Evolutionary conservation across 305 asterid species (phyloP).

Genomic region (Nicotiana rustica): DNA sequence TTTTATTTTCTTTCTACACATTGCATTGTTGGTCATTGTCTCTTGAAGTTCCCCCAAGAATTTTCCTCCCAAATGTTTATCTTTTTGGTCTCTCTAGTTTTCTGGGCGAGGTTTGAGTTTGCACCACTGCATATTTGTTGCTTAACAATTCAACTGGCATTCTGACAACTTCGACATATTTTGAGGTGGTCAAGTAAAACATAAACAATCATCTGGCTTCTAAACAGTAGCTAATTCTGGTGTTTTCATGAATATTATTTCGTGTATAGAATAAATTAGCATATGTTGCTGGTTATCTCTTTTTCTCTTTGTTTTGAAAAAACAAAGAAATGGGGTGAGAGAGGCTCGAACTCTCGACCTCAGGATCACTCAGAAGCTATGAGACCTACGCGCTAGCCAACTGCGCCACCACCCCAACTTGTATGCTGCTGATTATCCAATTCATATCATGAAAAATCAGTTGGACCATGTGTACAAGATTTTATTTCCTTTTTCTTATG

Average conservation of each 20-base stretch:
- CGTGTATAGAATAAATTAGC: not conserved
- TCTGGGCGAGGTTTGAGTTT: not conserved
- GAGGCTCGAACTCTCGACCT: conserved; percentile 99
- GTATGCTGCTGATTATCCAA: not conserved
- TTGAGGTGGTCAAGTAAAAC: not conserved
- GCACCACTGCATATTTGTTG: not conserved
- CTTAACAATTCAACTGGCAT: not conserved
- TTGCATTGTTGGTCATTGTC: not conserved
- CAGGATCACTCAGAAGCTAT: conserved; percentile 91
- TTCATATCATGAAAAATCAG: no score
- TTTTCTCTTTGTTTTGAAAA: no score
- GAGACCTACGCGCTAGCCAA: conserved; percentile 96
- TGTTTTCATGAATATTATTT: not conserved
- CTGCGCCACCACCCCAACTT: conserved; percentile 55
- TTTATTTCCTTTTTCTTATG: not conserved
- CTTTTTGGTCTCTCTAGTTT: no score
- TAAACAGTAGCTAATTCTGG: not conserved
- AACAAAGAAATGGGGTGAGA: conserved; percentile 70
- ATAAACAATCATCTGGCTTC: not conserved
- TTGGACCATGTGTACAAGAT: not conserved
- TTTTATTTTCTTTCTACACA: not conserved
- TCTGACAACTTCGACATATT: not conserved
- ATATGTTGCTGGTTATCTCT: not conserved
- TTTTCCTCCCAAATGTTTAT: not conserved
- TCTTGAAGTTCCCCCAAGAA: not conserved